Base-by-base conservation (phyloP, 78 protist genomes). In the Dictyostelium firmibasis region DNA sequence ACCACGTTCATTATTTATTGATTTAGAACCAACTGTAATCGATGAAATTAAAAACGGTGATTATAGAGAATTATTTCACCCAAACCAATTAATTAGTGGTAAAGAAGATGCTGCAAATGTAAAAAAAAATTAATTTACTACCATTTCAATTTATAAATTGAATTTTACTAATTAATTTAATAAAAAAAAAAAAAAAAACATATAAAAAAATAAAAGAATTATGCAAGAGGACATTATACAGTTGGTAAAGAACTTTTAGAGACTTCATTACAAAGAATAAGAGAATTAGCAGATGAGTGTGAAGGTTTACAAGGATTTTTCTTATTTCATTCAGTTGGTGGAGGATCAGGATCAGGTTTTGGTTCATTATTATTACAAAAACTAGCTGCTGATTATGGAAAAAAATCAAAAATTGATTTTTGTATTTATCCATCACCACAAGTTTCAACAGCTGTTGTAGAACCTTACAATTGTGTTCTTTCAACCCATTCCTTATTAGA, bases 101-200 rank as follows among this genome's bases (percentile, higher is more conserved):
- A 99, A 99, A 98, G 99, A 98, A 93, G 99, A 99, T 76, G 99
- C 99, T 64, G 99, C 99, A 96, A 99, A 99, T 99, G 99, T 98
- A 69, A 69, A 69, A 20, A 67, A 9, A 16, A 4, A 62, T 23
- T 4, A 38, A 38, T 38, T 38, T 4, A 38, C 2, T 38, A 38
- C 43, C 2, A 38, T 38, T 38, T 38, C 4, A 4, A 38, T 38
- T 38, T 38, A 38, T 38, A 38, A n/a, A n/a, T n/a, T n/a, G n/a
- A n/a, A n/a, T n/a, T 4, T 18, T 18, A 57, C 16, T 57, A 57
- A 57, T 57, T 18, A 57, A 41, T 41, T 41, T 4, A 57, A 57
- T 10, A 57, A 57, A 11, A 57, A 60, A 60, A 60, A 23, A 23
- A 23, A 16, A 60, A 60, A 60, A 60, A 60, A 60, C 14, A 60